phyloP scores from a whole-genome alignment of 1,284 basidiomycete genomes.

The Leccinum pachyderme region DNA sequence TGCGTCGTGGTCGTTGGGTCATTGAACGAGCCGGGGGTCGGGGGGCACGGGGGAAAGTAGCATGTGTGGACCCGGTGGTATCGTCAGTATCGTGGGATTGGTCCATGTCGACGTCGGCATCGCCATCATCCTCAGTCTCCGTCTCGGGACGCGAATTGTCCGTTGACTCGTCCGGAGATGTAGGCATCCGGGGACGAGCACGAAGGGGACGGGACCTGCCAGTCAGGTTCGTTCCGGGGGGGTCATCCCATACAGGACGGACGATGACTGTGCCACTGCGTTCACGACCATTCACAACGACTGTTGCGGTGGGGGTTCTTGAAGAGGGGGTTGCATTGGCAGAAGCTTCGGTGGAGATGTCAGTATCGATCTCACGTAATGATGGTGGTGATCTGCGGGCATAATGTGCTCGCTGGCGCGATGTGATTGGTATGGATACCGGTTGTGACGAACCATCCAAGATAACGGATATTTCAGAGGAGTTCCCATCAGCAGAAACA shows the following conservation, averaged over 20 bases:
- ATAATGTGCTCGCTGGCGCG: conserved; percentile 19
- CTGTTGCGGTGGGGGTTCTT: conserved; percentile 57
- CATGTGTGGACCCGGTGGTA: conserved; percentile 27
- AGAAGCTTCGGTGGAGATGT: conserved; percentile 59
- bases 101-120: conserved; percentile 54
- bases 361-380: conserved; percentile 47
- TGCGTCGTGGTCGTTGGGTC: conserved; percentile 41
- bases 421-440: conserved; percentile 20
- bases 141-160: conserved; percentile 63
- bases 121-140: conserved; percentile 72
- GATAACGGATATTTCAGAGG: conserved; percentile 24
- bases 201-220: conserved; percentile 35
- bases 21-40: conserved; percentile 40
- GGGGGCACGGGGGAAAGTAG: conserved; percentile 40
- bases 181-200: conserved; percentile 34
- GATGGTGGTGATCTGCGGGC: conserved; percentile 27
- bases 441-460: conserved; percentile 22
- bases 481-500: conserved; percentile 13
- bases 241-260: conserved; percentile 58
- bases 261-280: conserved; percentile 75
- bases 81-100: conserved; percentile 44
- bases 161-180: conserved; percentile 54
- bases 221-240: conserved; percentile 21
- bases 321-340: conserved; percentile 58
- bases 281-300: conserved; percentile 56